Evolutionary conservation across 2,329 filamentous ascomycete species (phyloP), one percentile per base, ranked within the genome.

Genomic region (Xylariaceae sp.): DNA sequence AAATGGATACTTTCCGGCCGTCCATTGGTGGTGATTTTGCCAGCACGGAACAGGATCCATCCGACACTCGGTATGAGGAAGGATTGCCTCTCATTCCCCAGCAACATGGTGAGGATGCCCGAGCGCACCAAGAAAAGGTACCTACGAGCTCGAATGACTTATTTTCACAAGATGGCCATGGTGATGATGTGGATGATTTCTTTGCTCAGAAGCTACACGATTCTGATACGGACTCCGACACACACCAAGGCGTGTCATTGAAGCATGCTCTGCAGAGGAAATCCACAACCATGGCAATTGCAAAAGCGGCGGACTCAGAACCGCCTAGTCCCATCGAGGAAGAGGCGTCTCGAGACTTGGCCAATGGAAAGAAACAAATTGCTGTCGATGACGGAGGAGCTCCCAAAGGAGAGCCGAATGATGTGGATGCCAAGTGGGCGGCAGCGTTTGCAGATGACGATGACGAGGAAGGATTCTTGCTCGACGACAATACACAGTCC

Each of bases 341-440:
- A 31, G 40, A 43, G 10, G 43, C 48, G 18, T 41, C 53, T n/a
- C 56, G 52, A 11, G 27, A 55, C 27, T 45, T 55, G 2, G 47
- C 48, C 30, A 44, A 51, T 7, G 27, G 42, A 9, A 44, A 58
- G 11, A 30, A 51, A 40, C 40, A 40, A 11, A n/a, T n/a, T n/a
- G n/a, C n/a, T n/a, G 48, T 55, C n/a, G 61, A 61, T 27, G 57
- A 54, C 36, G 56, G 62, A 35, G 51, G 52, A 6, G 53, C 59
- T 17, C 54, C 61, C n/a, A 51, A 61, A 39, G 45, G 53, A 4
- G 51, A 55, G 39, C 44, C 53, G 11, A 55, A 60, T 39, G 87
- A 92, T 62, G 68, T 94, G 38, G 86, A 87, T 41, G 87, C 87
- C 15, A 85, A 89, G 58, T 96, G 92, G 89, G 82, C 89, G 56